Percentiles rank a stretch among this genome's conserved stretches.
Conservation (phyloP, 495 filamentous ascomycete genomes). For the Acidiella bohemica region DNA sequence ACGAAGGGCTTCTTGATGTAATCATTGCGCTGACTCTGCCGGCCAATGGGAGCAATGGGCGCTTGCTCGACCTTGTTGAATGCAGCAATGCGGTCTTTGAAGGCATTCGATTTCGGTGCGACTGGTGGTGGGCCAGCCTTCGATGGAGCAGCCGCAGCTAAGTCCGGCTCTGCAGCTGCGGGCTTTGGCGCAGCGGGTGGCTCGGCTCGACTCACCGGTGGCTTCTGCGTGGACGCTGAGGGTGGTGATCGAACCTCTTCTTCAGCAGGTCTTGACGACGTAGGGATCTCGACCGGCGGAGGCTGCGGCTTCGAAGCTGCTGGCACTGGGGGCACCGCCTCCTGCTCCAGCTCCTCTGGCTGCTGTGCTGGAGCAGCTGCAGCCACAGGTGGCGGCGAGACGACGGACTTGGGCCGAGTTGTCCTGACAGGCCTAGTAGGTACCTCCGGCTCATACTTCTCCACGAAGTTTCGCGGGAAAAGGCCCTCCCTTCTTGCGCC, state of each 20-base stretch:
- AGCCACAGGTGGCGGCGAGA: conserved; percentile 12
- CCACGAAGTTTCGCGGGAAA: conserved; percentile 95
- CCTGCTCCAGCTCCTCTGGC: conserved; percentile 23
- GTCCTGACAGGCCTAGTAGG: conserved; percentile 70
- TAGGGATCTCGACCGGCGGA: conserved; percentile 20
- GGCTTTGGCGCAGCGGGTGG: conserved; percentile 37
- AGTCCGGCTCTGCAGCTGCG: conserved; percentile 11
- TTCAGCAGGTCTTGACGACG: conserved; percentile 3
- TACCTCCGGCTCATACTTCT: conserved; percentile 80
- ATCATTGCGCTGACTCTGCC: conserved; percentile 41
- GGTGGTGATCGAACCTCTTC: conserved; percentile 14
- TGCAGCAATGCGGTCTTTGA: conserved; percentile 88
- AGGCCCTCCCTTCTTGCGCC: conserved; percentile 73
- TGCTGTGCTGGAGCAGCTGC: conserved; percentile 12
- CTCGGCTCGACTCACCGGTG: conserved; percentile 8
- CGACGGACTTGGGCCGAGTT: conserved; percentile 60
- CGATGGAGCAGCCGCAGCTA: conserved; percentile 24
- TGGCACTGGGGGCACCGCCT: conserved; percentile 19
- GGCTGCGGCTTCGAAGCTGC: conserved; percentile 25
- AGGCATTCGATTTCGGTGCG: conserved; percentile 75
- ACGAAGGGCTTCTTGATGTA: conserved; percentile 99
- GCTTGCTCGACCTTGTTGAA: conserved; percentile 86
- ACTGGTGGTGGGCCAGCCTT: conserved; percentile 49
- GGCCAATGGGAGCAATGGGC: conserved; percentile 76
- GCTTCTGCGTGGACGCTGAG: conserved; percentile 1